Conservation (phyloP, 352 stramenopile genomes). For the Phytophthora sansomeana region DNA sequence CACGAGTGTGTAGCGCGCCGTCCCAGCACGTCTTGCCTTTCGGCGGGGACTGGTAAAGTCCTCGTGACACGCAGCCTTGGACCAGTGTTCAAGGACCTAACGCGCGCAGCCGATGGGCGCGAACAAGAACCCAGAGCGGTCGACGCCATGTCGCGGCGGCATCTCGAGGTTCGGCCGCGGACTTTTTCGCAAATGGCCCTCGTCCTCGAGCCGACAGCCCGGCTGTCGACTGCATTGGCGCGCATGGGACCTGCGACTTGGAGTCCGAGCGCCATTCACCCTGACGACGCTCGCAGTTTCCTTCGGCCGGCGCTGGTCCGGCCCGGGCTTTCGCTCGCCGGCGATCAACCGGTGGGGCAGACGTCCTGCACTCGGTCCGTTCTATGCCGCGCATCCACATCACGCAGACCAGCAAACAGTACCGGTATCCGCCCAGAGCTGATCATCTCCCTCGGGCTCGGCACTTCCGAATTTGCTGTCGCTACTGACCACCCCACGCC, state of each 20-base stretch:
- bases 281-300: slow-evolving; percentile 2
- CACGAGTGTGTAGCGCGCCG: too few relatives aligned
- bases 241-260: too few relatives aligned
- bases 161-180: background rate
- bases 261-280: too few relatives aligned
- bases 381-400: slow-evolving; percentile 21
- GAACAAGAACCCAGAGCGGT: background rate
- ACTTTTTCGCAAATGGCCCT: background rate
- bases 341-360: too few relatives aligned
- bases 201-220: background rate
- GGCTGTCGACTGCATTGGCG: too few relatives aligned
- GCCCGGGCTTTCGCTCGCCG: too few relatives aligned
- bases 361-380: slow-evolving; percentile 1
- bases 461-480: slow-evolving; percentile 51
- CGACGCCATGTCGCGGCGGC: background rate
- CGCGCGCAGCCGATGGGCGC: background rate
- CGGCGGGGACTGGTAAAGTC: too few relatives aligned
- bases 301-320: background rate
- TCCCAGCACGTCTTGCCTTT: background rate
- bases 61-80: too few relatives aligned
- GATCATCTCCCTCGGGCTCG: slow-evolving; percentile 1
- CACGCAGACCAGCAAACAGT: slow-evolving; percentile 3
- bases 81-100: background rate
- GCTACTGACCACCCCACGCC: slow-evolving; percentile 31
- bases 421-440: background rate